phyloP scores from a whole-genome alignment of 192 early-diverging fungal genomes.

The Rhizophagus prolifer region DNA sequence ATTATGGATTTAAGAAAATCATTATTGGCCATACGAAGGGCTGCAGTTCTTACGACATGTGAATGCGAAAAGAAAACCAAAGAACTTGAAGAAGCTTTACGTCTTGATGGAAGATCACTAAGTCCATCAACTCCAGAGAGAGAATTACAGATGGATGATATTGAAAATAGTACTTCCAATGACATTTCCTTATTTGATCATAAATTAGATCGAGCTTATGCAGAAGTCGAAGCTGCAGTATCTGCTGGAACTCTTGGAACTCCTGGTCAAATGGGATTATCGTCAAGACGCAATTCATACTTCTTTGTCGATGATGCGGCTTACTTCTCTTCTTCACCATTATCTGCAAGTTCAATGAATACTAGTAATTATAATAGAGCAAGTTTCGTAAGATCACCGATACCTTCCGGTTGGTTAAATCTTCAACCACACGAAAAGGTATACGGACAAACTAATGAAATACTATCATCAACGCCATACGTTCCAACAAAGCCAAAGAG shows the following conservation, averaged over 20 bases:
- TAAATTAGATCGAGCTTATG: no score
- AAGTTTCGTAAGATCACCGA: not conserved
- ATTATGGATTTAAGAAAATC: conserved; percentile 43
- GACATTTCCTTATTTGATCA: conserved; percentile 4
- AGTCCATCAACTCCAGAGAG: not conserved
- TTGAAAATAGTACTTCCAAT: conserved; percentile 4
- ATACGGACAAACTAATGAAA: not conserved
- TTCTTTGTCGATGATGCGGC: no score
- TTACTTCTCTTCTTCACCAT: not conserved
- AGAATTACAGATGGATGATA: conserved; percentile 2
- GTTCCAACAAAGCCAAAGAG: not conserved
- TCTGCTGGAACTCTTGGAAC: no score
- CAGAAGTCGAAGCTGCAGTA: no score
- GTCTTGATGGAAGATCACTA: no score
- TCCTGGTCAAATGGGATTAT: not conserved
- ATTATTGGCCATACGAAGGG: no score
- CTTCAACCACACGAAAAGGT: not conserved
- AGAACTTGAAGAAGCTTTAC: conserved; percentile 24
- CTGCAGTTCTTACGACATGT: no score
- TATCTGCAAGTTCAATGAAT: not conserved
- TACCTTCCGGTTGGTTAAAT: conserved; percentile 19
- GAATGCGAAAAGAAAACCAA: not conserved
- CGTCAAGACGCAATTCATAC: not conserved
- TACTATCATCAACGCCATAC: not conserved
- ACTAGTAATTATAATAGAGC: not conserved